Conservation (phyloP, 345 rosid genomes). For the Gossypium thurberi region DNA sequence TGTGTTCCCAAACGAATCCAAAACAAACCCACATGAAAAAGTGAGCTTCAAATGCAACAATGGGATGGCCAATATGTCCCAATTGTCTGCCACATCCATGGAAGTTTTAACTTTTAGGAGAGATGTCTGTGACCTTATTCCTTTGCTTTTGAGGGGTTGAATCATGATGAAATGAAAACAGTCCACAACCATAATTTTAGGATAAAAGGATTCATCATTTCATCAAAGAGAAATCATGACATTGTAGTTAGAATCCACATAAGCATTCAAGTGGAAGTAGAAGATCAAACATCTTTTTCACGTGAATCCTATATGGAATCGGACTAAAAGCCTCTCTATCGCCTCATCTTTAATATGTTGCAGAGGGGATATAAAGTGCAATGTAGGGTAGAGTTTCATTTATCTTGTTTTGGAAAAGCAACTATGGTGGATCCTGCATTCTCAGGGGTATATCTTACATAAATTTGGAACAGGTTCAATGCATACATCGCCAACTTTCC, state of each 20-base stretch:
- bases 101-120: not conserved
- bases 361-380: no score
- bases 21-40: not conserved
- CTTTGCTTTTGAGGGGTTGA: no score
- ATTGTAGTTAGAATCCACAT: constrained; percentile 4
- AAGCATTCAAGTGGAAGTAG: constrained; percentile 4
- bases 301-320: no score
- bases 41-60: constrained; percentile 1
- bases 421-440: not conserved
- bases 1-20: not conserved
- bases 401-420: not conserved
- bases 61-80: not conserved
- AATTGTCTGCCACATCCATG: not conserved
- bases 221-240: not conserved
- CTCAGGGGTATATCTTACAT: not conserved
- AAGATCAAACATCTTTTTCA: not conserved
- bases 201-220: not conserved
- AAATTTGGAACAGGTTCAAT: not conserved
- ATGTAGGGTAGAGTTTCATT: not conserved
- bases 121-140: not conserved
- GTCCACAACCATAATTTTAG: not conserved
- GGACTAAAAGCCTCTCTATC: not conserved
- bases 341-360: not conserved
- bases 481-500: not conserved
- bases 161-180: not conserved